Evolutionary conservation across 805 yeast species (phyloP).

Genomic region (Saccharomycopsis synnaedendra): DNA sequence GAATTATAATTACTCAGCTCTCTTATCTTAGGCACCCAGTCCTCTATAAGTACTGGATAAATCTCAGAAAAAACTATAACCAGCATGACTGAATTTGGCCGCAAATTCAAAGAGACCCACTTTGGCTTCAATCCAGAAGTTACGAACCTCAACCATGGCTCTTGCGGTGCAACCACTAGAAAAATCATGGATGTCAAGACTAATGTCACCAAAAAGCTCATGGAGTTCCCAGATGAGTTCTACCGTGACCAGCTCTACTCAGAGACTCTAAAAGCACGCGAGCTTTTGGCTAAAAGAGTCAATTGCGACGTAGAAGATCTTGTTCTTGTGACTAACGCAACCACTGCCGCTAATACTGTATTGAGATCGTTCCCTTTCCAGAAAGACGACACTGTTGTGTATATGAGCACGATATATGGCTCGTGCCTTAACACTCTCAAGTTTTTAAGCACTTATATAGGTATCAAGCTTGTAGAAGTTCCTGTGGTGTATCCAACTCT

Average conservation of each 20-base stretch:
- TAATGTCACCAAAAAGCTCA: conserved; percentile 21
- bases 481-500: conserved; percentile 33
- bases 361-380: conserved; percentile 41
- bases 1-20: too few species aligned
- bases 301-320: conserved; percentile 35
- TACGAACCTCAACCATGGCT: conserved; percentile 50
- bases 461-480: conserved; percentile 21
- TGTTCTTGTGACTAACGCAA: conserved; percentile 49
- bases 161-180: conserved; percentile 47
- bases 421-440: conserved; percentile 42
- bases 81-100: conserved; percentile 30
- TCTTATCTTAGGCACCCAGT: too few species aligned
- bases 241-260: conserved; percentile 21
- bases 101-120: conserved; percentile 33
- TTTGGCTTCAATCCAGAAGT: conserved; percentile 33
- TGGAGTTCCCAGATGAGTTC: conserved; percentile 37
- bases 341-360: conserved; percentile 46
- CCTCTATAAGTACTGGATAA: too few species aligned
- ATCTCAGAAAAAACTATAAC: neutral
- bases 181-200: conserved; percentile 31
- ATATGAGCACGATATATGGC: conserved; percentile 39
- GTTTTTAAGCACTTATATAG: conserved; percentile 25
- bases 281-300: conserved; percentile 30
- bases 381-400: conserved; percentile 39
- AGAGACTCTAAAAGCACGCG: conserved; percentile 26